Percentiles rank a stretch among this genome's conserved stretches.
Evolutionary conservation across 257 asterid genomes (phyloP).

Genomic region (Scutellaria barbata): DNA sequence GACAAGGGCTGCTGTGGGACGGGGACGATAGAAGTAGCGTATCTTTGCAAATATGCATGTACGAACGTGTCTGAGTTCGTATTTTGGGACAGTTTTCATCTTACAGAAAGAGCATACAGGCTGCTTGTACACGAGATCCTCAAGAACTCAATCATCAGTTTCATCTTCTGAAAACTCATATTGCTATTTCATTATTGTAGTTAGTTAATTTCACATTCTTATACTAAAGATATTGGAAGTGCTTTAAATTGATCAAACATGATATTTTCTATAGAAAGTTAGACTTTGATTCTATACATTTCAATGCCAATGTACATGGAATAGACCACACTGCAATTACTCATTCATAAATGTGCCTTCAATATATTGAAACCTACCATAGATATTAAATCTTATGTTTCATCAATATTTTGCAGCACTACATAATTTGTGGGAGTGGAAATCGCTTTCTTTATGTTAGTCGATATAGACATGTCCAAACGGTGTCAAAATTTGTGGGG

Average conservation of each 20-base stretch:
- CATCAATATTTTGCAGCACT: neutral
- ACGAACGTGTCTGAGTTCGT: slow-evolving; percentile 45
- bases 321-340: too few relatives aligned
- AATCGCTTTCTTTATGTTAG: too few relatives aligned
- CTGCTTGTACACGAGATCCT: slow-evolving; percentile 52
- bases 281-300: neutral
- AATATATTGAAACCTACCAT: slow-evolving; percentile 2
- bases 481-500: too few relatives aligned
- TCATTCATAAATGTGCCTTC: slow-evolving; percentile 1
- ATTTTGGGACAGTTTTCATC: slow-evolving; percentile 79
- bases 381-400: neutral
- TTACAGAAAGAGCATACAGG: slow-evolving; percentile 60
- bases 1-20: slow-evolving; percentile 69
- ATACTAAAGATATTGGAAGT: neutral
- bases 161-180: slow-evolving; percentile 22
- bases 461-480: too few relatives aligned
- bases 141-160: slow-evolving; percentile 30
- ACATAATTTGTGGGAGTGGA: neutral
- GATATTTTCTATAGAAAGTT: neutral
- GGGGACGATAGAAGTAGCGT: slow-evolving; percentile 61
- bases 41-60: slow-evolving; percentile 57
- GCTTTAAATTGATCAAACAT: neutral
- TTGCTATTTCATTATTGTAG: too few relatives aligned
- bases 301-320: neutral
- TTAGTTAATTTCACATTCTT: neutral